A percentile compares a stretch with the other conserved stretches of the same genome.
Conservation (phyloP, 129 eudicot genomes). For the Flaveria brownii region DNA sequence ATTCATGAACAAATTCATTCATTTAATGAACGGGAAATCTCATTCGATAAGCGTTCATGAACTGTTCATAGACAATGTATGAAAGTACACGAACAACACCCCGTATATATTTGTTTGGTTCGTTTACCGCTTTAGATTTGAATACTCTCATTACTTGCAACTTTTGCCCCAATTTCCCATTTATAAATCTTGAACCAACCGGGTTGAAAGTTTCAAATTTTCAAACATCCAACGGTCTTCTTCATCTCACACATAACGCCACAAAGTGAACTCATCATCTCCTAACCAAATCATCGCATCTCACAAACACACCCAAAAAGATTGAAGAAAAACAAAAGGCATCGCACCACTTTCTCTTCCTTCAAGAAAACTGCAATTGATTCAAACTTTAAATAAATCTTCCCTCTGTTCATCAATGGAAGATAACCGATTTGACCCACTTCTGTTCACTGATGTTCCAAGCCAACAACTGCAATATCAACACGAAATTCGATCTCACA, state of each 20-base stretch:
- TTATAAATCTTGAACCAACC: constrained; percentile 20
- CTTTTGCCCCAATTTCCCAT: background rate
- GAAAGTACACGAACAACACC: too few species aligned
- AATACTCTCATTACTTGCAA: background rate
- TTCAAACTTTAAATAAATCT: constrained; percentile 44
- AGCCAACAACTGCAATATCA: constrained; percentile 40
- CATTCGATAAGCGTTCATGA: too few species aligned
- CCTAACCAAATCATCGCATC: constrained; percentile 57
- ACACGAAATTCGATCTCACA: constrained; percentile 19
- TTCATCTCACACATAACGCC: constrained; percentile 41
- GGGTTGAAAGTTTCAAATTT: constrained; percentile 47
- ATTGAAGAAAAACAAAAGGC: constrained; percentile 13
- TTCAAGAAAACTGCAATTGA: constrained; percentile 26
- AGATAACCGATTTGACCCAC: constrained; percentile 68
- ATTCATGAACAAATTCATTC: too few species aligned
- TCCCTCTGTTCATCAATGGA: constrained; percentile 58
- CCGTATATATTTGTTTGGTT: too few species aligned
- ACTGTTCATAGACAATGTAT: too few species aligned
- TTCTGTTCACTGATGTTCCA: constrained; percentile 75
- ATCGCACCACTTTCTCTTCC: background rate
- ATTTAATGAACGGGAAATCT: too few species aligned
- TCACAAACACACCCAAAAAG: constrained; percentile 32
- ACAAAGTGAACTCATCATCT: constrained; percentile 27
- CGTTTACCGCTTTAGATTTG: too few species aligned
- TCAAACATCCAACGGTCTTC: constrained; percentile 55